Base-by-base conservation (phyloP, 495 filamentous ascomycete genomes). In the Lepidopterella palustris region DNA sequence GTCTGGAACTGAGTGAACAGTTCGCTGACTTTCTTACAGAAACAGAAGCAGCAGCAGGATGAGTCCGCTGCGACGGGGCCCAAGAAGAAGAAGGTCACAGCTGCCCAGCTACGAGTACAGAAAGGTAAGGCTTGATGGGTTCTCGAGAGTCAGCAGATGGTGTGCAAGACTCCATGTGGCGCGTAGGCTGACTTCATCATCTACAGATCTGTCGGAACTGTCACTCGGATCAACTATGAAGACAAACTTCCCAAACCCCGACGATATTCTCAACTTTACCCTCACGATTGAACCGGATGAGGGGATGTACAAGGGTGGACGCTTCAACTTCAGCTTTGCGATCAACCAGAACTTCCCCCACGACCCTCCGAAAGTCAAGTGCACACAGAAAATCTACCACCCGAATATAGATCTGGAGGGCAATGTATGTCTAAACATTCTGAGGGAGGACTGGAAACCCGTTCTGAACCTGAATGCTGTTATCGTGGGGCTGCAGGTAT, bases 371-470 rank as follows among this genome's bases (percentile, higher is more conserved):
- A 97, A 97, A 75, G 95, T 98, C 66, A 95, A 92, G 71, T 97
- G 93, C 74, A 89, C 86, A 56, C 88, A 98, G 73, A 98, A 96
- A 79, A 97, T 97, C 65, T 98, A 98, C 76, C 93, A 98, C 68
- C 93, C 93, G 10, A 98, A 98, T 73, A 97, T 98, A 72, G 93
- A 98, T 71, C 79, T 95, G 50, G 93, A 98, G 68, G 93, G 93
- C 39, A 98, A 98, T 69, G 90, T 98, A 13, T 98, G 93, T 77
- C 73, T 98, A 65, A 98, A 98, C 71, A 97, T 98, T 59, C 74
- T 98, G 68, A 78, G 93, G 57, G 93, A 97, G 77, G 93, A 98
- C 77, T 98, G 93, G 93, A 97, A 97, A 77, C 93, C 93, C 0
- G 93, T 97, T 21, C 77, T 98, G 70, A 97, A 97, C 70, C 73